These are phyloP conservation scores for Pythium sukuiense DNA, from an alignment of 352 stramenopile species.

Conservation along the genomic window DNA sequence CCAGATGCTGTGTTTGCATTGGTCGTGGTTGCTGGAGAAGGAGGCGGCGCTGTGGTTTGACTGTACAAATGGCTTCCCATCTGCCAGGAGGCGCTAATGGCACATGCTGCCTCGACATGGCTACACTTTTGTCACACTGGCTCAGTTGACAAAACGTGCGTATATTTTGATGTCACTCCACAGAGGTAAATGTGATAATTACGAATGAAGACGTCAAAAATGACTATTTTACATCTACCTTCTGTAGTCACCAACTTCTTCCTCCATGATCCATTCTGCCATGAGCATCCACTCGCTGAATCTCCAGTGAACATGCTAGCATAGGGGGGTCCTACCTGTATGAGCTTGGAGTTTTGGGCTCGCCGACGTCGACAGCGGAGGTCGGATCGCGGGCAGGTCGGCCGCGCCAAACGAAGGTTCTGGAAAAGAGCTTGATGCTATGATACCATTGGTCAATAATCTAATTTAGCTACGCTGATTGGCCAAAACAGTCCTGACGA, in stretches of 20 bases:
- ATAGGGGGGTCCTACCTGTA: background rate
- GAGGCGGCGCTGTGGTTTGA: background rate
- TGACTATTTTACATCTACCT: background rate
- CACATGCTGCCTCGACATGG: constrained; percentile 10
- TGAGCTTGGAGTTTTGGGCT: background rate
- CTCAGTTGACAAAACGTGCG: background rate
- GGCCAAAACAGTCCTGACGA: constrained; percentile 7
- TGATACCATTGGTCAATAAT: background rate
- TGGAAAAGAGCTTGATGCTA: background rate
- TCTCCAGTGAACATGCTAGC: too few relatives aligned
- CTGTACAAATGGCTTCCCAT: constrained; percentile 1
- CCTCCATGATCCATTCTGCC: background rate
- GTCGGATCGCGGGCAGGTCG: background rate
- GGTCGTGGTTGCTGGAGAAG: background rate
- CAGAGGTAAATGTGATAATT: background rate
- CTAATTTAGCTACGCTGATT: constrained; percentile 2
- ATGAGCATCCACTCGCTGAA: too few relatives aligned
- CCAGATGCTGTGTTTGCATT: background rate
- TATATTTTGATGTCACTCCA: background rate
- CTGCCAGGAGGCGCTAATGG: background rate
- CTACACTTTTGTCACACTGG: constrained; percentile 3
- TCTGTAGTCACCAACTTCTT: background rate
- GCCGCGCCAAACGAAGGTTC: constrained; percentile 14
- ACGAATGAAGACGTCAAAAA: background rate
- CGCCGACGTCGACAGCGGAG: background rate